These are phyloP conservation scores for Canna indica DNA, from an alignment of 176 grass and related monocot species.

Conservation along the genomic window DNA sequence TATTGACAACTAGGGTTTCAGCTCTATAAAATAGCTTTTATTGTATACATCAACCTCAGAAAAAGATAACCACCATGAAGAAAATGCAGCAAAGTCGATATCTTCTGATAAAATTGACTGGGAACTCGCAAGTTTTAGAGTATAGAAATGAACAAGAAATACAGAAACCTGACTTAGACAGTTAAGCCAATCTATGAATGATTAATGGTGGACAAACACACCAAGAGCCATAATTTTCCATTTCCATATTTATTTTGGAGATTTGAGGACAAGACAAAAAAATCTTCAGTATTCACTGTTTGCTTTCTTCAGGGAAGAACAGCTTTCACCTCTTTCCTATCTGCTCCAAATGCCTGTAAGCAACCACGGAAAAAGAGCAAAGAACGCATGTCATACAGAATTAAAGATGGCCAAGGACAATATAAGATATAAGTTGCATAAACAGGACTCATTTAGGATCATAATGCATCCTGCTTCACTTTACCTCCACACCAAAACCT, in stretches of 20 bases:
- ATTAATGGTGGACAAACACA: neutral
- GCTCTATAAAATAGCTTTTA: no score
- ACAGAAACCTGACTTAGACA: neutral
- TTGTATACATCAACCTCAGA: no score
- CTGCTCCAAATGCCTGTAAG: constrained; percentile 62
- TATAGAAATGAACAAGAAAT: neutral
- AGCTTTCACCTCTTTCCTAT: constrained; percentile 72
- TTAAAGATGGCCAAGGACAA: neutral
- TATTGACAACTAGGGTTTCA: no score
- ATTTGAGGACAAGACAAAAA: neutral
- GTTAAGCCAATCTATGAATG: neutral
- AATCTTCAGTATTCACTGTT: neutral
- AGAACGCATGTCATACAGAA: neutral
- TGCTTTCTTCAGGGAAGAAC: constrained; percentile 49
- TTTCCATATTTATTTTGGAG: neutral
- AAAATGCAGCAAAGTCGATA: neutral
- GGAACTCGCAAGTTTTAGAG: neutral
- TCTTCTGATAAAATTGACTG: no score
- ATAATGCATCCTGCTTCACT: neutral
- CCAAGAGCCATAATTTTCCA: neutral
- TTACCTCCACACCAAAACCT: constrained; percentile 76
- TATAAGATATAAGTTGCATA: neutral
- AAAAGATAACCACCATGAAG: neutral
- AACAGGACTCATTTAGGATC: neutral
- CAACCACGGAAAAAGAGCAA: neutral